A percentile compares a stretch with the other conserved stretches of the same genome.
phyloP scores from a whole-genome alignment of 805 yeast species.

The Saccharomycodes ludwigii region DNA sequence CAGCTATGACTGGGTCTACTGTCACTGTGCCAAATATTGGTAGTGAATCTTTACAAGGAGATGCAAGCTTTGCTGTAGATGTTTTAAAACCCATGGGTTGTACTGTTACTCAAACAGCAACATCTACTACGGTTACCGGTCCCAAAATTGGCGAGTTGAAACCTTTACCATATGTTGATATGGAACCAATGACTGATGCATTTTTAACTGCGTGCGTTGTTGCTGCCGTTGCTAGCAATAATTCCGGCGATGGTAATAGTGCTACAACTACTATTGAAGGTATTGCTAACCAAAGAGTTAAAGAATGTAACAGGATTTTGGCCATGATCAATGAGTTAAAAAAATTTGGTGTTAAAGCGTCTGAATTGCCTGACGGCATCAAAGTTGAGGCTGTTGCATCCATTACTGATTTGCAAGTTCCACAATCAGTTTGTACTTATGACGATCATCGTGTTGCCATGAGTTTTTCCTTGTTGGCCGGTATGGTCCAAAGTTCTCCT shows the following conservation, averaged over 20 bases:
- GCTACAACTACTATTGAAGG: slow-evolving; percentile 73
- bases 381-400: slow-evolving; percentile 61
- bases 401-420: slow-evolving; percentile 36
- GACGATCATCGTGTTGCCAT: slow-evolving; percentile 98
- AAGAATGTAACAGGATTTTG: slow-evolving; percentile 90
- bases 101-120: slow-evolving; percentile 64
- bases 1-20: slow-evolving; percentile 89
- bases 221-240: slow-evolving; percentile 75
- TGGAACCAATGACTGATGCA: slow-evolving; percentile 99
- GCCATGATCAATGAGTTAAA: slow-evolving; percentile 88
- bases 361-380: slow-evolving; percentile 87
- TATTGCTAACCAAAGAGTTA: slow-evolving; percentile 95
- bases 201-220: slow-evolving; percentile 93
- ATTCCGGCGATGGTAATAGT: slow-evolving; percentile 22
- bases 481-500: slow-evolving; percentile 33
- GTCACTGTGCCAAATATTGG: slow-evolving; percentile 95
- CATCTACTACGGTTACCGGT: slow-evolving; percentile 86
- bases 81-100: slow-evolving; percentile 95
- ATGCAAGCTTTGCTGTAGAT: slow-evolving; percentile 90
- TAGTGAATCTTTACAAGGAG: slow-evolving; percentile 84
- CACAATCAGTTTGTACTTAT: slow-evolving; percentile 54
- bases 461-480: slow-evolving; percentile 86
- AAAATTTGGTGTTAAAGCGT: slow-evolving; percentile 79
- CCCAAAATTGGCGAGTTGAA: slow-evolving; percentile 59
- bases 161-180: slow-evolving; percentile 69